phyloP scores from a whole-genome alignment of 129 eudicot genomes.

The Helianthus annuus region DNA sequence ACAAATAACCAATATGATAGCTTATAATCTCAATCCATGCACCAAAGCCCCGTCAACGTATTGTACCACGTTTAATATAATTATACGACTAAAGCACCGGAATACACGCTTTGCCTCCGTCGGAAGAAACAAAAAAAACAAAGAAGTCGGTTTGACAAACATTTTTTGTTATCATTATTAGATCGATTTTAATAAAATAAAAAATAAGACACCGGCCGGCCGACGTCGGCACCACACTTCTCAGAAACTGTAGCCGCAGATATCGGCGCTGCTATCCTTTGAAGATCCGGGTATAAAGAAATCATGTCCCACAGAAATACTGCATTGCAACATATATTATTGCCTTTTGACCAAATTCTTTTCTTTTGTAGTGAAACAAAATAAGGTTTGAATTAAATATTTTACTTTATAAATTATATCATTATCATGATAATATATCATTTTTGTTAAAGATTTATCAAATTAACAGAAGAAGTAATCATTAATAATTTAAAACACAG shows the following conservation, averaged over 20 bases:
- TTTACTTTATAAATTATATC: no score
- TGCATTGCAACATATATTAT: not conserved
- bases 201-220: slow-evolving; percentile 36
- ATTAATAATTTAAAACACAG: no score
- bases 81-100: slow-evolving; percentile 12
- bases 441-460: no score
- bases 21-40: no score
- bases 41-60: no score
- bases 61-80: not conserved
- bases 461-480: no score
- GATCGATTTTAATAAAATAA: not conserved
- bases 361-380: not conserved
- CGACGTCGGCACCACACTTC: slow-evolving; percentile 46
- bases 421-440: no score
- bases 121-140: slow-evolving; percentile 18
- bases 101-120: not conserved
- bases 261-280: slow-evolving; percentile 26
- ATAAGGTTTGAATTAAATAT: no score
- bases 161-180: slow-evolving; percentile 7
- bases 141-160: slow-evolving; percentile 33
- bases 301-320: not conserved
- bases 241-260: slow-evolving; percentile 28
- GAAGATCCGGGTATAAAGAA: not conserved
- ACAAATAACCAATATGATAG: no score
- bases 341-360: not conserved